phyloP scores from a whole-genome alignment of 176 grass and related monocot genomes.

The Bonia amplexicaulis region DNA sequence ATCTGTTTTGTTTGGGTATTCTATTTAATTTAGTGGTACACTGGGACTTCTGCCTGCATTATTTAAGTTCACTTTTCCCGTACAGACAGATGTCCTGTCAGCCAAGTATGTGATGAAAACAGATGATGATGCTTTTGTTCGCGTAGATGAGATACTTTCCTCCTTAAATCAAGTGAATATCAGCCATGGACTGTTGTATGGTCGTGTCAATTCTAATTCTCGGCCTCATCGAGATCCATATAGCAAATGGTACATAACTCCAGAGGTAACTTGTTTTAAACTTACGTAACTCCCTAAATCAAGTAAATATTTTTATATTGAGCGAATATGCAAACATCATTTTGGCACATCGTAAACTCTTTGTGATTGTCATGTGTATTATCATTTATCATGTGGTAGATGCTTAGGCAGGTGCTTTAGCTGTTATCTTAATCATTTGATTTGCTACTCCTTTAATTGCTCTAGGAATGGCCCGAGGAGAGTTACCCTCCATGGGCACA shows the following conservation, averaged over 20 bases:
- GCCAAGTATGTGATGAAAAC: slow-evolving; percentile 99
- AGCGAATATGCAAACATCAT: background rate
- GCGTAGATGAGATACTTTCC: slow-evolving; percentile 83
- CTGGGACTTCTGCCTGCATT: slow-evolving; percentile 5
- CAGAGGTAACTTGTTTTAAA: slow-evolving; percentile 59
- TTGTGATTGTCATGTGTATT: slow-evolving; percentile 2
- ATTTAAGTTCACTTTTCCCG: slow-evolving; percentile 24
- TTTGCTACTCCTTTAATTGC: background rate
- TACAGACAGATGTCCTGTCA: slow-evolving; percentile 71
- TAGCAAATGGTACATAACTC: slow-evolving; percentile 96
- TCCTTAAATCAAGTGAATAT: slow-evolving; percentile 60
- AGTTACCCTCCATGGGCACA: slow-evolving; percentile 98
- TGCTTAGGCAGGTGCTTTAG: background rate
- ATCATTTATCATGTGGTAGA: background rate
- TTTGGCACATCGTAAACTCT: background rate
- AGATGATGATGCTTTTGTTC: slow-evolving; percentile 99
- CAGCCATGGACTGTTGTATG: slow-evolving; percentile 73
- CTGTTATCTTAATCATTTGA: slow-evolving; percentile 2
- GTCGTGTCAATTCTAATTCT: slow-evolving; percentile 84
- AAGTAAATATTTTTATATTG: background rate
- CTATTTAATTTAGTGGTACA: background rate
- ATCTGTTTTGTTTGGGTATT: background rate
- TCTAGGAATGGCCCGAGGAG: slow-evolving; percentile 94
- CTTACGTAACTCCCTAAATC: background rate
- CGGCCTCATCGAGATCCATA: slow-evolving; percentile 87